Evolutionary conservation across 2,329 filamentous ascomycete species (phyloP).

Genomic region (Epichloe festucae): DNA sequence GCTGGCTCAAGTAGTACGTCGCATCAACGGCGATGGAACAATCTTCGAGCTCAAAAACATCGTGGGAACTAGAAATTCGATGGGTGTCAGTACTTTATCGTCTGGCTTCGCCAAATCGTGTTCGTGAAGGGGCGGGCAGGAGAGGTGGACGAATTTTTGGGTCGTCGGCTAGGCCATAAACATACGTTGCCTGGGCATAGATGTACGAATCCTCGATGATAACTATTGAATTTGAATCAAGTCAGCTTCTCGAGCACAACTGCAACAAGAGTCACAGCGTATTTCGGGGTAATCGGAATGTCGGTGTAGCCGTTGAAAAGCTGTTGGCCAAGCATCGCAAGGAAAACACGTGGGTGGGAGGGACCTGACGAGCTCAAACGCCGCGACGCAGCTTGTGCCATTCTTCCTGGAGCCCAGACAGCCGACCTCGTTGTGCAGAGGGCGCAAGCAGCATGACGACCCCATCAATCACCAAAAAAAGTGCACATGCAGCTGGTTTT

Average conservation of each 20-base stretch:
- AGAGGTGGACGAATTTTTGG: background rate
- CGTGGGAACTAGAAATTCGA: constrained; percentile 33
- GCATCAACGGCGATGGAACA: constrained; percentile 77
- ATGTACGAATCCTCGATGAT: constrained; percentile 27
- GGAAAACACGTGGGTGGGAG: background rate
- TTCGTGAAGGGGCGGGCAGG: background rate
- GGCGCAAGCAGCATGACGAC: background rate
- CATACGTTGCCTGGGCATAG: constrained; percentile 25
- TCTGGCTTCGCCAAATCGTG: background rate
- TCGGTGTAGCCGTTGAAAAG: background rate
- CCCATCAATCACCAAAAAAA: background rate
- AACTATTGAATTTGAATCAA: constrained; percentile 13
- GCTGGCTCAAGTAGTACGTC: constrained; percentile 70
- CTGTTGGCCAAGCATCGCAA: background rate
- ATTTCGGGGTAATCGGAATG: constrained; percentile 1
- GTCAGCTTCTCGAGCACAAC: constrained; percentile 3
- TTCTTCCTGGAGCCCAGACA: background rate
- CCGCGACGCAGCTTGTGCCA: background rate
- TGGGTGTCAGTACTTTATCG: background rate
- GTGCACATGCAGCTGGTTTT: background rate
- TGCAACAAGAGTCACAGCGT: background rate
- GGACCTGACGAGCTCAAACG: background rate
- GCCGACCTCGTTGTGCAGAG: background rate
- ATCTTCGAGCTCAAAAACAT: constrained; percentile 59
- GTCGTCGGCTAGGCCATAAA: constrained; percentile 5